Percentiles rank a stretch among this genome's conserved stretches.
Conservation (phyloP, 176 grass and related monocot genomes). For the Rhynchospora breviuscula region DNA sequence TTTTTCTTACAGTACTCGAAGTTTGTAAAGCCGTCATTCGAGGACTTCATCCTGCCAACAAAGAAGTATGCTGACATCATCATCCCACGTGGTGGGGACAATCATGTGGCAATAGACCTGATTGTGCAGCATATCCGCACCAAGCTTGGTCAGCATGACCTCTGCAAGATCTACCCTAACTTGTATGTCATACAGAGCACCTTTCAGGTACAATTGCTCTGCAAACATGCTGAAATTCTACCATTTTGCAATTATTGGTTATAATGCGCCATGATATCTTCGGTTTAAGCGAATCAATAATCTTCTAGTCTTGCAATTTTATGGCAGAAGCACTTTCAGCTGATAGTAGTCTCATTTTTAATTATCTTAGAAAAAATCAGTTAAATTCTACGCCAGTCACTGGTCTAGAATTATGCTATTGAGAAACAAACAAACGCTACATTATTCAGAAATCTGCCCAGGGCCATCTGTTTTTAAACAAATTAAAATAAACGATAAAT, state of each 20-base stretch:
- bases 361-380: background rate
- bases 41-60: conserved; percentile 96
- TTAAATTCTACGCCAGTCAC: background rate
- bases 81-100: conserved; percentile 72
- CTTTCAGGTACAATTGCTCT: conserved; percentile 64
- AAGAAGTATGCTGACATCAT: conserved; percentile 97
- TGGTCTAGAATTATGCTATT: background rate
- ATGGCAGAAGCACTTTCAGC: background rate
- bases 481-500: background rate
- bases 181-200: conserved; percentile 85
- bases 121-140: conserved; percentile 77
- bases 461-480: background rate
- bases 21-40: conserved; percentile 98
- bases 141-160: conserved; percentile 85
- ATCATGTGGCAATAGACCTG: conserved; percentile 74
- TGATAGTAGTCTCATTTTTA: background rate
- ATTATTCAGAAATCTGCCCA: background rate
- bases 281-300: background rate
- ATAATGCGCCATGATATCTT: background rate
- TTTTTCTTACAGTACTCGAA: conserved; percentile 68
- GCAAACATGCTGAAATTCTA: no score
- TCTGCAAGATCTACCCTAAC: conserved; percentile 97
- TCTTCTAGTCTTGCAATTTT: conserved; percentile 1
- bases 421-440: background rate
- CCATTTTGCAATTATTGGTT: conserved; percentile 14